phyloP scores from a whole-genome alignment of 495 filamentous ascomycete species.

The Trichoderma gamsii region DNA sequence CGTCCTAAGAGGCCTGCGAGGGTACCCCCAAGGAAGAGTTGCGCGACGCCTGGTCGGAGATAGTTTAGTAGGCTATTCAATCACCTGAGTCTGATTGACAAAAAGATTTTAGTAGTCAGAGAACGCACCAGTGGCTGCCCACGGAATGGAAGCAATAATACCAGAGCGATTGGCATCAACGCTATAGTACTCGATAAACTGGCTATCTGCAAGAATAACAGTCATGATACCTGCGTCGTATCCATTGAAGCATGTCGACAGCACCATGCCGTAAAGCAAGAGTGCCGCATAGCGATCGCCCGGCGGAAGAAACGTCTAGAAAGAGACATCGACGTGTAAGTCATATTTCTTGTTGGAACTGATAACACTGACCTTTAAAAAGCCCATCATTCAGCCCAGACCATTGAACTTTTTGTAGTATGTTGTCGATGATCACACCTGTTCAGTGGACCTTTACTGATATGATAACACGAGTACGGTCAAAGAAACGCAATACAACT shows the following conservation, averaged over 20 bases:
- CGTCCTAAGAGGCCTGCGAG: background rate
- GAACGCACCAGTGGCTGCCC: background rate
- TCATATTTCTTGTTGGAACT: background rate
- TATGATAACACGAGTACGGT: background rate
- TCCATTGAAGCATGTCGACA: background rate
- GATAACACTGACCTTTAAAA: background rate
- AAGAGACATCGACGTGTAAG: background rate
- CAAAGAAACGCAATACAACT: background rate
- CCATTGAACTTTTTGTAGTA: background rate
- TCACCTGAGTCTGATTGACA: background rate
- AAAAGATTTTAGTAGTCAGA: background rate
- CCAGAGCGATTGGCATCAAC: background rate
- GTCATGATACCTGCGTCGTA: background rate
- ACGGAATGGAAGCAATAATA: background rate
- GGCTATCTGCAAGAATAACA: background rate
- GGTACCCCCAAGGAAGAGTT: background rate
- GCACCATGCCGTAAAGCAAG: background rate
- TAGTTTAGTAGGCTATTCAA: background rate
- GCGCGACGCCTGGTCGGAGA: background rate
- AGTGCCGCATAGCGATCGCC: background rate
- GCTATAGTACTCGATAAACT: background rate
- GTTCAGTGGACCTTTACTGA: background rate
- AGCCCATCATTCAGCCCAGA: background rate
- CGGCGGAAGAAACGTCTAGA: background rate
- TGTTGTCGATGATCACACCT: background rate